Percentiles rank a stretch among this genome's conserved stretches.
These are phyloP conservation scores for Ophiocordyceps camponoti-floridani DNA, from an alignment of 2,329 filamentous ascomycete genomes.

Conservation along the genomic window DNA sequence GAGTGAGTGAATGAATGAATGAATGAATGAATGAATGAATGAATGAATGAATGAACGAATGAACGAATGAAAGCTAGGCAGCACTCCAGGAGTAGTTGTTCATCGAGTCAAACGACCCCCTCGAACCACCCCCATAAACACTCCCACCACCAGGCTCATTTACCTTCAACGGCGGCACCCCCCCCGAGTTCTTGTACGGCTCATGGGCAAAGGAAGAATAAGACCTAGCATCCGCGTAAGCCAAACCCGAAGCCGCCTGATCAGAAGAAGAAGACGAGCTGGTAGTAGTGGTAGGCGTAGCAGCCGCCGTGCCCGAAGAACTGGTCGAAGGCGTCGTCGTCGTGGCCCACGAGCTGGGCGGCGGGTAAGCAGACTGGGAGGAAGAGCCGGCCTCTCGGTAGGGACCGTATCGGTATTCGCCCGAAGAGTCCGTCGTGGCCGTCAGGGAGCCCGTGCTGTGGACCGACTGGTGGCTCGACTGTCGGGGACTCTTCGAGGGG, in stretches of 20 bases:
- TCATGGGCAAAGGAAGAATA: conserved; percentile 32
- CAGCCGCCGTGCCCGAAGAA: conserved; percentile 5
- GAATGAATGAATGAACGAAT: not conserved
- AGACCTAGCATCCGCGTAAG: conserved; percentile 28
- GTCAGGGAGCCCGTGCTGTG: conserved; percentile 29
- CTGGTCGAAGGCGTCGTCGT: conserved; percentile 16
- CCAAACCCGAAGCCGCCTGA: conserved; percentile 21
- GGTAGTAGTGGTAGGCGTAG: too few species aligned
- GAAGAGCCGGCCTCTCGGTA: conserved; percentile 5
- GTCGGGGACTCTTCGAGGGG: conserved; percentile 37
- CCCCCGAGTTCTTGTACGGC: conserved; percentile 22
- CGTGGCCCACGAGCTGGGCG: conserved; percentile 32
- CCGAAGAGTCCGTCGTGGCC: conserved; percentile 22
- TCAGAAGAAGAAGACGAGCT: too few species aligned
- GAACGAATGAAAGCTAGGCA: conserved; percentile 13
- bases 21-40: not conserved
- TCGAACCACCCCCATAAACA: conserved; percentile 19
- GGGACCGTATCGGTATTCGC: conserved; percentile 39
- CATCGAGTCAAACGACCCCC: conserved; percentile 29
- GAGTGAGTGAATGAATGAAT: too few species aligned
- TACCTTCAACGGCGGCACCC: conserved; percentile 12
- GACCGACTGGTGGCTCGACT: conserved; percentile 34
- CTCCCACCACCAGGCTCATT: conserved; percentile 18
- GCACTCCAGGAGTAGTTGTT: conserved; percentile 41
- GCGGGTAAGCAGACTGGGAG: conserved; percentile 27